Conservation (phyloP, 2,329 filamentous ascomycete genomes). For the Fusarium sp. region DNA sequence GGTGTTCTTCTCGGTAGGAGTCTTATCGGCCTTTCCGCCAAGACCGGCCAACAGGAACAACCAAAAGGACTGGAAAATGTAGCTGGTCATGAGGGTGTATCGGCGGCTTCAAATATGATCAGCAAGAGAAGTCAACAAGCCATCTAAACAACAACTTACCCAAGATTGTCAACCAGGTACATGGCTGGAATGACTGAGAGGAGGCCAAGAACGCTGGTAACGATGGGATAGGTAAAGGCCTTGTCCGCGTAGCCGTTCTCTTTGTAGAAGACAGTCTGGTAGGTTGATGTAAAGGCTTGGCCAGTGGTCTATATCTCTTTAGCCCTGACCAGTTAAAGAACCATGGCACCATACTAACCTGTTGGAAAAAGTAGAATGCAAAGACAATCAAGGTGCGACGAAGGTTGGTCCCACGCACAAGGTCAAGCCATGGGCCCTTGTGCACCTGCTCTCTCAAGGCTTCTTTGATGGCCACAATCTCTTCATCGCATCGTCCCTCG, state of each 20-base stretch:
- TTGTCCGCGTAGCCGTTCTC: slow-evolving; percentile 21
- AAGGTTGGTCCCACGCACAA: not conserved
- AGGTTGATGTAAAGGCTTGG: slow-evolving; percentile 34
- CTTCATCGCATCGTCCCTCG: slow-evolving; percentile 6
- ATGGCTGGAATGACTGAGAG: slow-evolving; percentile 15
- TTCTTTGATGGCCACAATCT: slow-evolving; percentile 11
- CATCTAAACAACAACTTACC: slow-evolving; percentile 1
- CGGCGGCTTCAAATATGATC: slow-evolving; percentile 1
- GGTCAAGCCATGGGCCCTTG: slow-evolving; percentile 12
- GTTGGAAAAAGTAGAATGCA: not conserved
- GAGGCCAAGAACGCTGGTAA: slow-evolving; percentile 13
- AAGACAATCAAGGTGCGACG: not conserved
- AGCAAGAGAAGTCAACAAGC: not conserved
- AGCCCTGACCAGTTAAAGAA: too few species aligned
- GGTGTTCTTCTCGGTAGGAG: not conserved
- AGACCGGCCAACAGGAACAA: slow-evolving; percentile 8
- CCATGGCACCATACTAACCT: not conserved
- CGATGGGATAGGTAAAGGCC: slow-evolving; percentile 22
- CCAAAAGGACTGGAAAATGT: slow-evolving; percentile 13
- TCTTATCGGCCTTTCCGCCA: slow-evolving; percentile 5
- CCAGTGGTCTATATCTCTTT: slow-evolving; percentile 22
- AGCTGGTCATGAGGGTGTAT: slow-evolving; percentile 1
- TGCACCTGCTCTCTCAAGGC: slow-evolving; percentile 9
- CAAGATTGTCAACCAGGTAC: slow-evolving; percentile 20
- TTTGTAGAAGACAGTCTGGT: slow-evolving; percentile 37